Evolutionary conservation across 2,329 filamentous ascomycete species (phyloP).

Genomic region (Aspergillus glaucus): DNA sequence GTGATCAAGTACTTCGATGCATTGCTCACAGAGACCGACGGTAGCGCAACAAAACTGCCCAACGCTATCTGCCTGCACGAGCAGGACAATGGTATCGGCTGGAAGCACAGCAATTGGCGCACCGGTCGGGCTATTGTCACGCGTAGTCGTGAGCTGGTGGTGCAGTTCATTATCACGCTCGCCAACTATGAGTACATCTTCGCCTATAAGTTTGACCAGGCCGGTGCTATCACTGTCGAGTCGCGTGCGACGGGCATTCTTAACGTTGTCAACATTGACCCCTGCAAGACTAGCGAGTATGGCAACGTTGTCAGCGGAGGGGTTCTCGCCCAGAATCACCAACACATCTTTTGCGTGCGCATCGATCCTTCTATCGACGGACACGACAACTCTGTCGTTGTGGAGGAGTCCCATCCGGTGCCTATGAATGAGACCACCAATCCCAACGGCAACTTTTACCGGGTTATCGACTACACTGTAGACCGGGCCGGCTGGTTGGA

Average conservation of each 20-base stretch:
- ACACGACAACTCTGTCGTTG: slow-evolving; percentile 46
- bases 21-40: slow-evolving; percentile 48
- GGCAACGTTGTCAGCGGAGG: slow-evolving; percentile 62
- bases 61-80: slow-evolving; percentile 63
- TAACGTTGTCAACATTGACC: slow-evolving; percentile 58
- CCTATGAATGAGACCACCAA: slow-evolving; percentile 48
- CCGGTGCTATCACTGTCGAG: slow-evolving; percentile 57
- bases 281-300: slow-evolving; percentile 54
- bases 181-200: slow-evolving; percentile 42
- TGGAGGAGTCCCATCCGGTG: slow-evolving; percentile 55
- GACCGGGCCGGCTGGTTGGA: slow-evolving; percentile 45
- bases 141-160: slow-evolving; percentile 55
- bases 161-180: slow-evolving; percentile 62
- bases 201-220: slow-evolving; percentile 51
- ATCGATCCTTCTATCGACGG: slow-evolving; percentile 57
- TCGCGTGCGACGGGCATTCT: slow-evolving; percentile 64
- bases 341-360: slow-evolving; percentile 67
- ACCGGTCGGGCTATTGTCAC: slow-evolving; percentile 57
- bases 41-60: slow-evolving; percentile 50
- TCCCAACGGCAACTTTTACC: slow-evolving; percentile 49
- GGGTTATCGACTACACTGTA: slow-evolving; percentile 41
- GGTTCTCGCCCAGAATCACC: slow-evolving; percentile 62
- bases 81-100: slow-evolving; percentile 59
- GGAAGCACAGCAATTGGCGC: slow-evolving; percentile 64
- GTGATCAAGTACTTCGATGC: slow-evolving; percentile 61